A percentile compares a stretch with the other conserved stretches of the same genome.
Conservation (phyloP, 306 rosid species). For the Quillaja saponaria region DNA sequence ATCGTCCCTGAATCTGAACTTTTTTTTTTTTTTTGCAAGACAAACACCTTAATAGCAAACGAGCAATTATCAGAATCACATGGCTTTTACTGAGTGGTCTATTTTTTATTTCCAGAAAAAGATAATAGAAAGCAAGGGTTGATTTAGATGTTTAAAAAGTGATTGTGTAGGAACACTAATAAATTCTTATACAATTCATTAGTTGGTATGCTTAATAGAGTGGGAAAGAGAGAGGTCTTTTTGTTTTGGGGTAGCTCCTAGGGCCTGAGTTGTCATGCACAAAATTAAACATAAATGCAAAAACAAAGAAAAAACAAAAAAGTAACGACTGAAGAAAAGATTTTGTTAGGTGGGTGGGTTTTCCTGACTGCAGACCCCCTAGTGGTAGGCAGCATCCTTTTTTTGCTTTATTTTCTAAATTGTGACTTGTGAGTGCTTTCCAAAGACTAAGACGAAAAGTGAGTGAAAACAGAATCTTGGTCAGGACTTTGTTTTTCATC, state of each 20-base stretch:
- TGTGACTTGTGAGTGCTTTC: conserved; percentile 49
- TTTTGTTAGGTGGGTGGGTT: conserved; percentile 44
- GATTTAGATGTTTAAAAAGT: conserved; percentile 2
- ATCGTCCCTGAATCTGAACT: conserved; percentile 9
- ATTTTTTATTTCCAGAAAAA: conserved; percentile 6
- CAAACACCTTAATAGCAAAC: conserved; percentile 5
- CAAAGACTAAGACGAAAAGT: conserved; percentile 40
- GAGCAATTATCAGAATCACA: conserved; percentile 23
- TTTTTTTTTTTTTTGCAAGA: too few species aligned
- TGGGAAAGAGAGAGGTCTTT: conserved; percentile 47
- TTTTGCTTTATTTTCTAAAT: conserved; percentile 40
- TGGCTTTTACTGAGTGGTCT: conserved; percentile 26
- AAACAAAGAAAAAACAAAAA: conserved; percentile 41
- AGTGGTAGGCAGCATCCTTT: conserved; percentile 61
- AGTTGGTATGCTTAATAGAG: conserved; percentile 34
- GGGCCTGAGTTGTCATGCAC: conserved; percentile 30
- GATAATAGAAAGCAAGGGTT: conserved; percentile 14
- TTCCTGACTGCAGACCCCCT: conserved; percentile 56
- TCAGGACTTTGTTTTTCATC: conserved; percentile 29
- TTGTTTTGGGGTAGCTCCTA: conserved; percentile 29
- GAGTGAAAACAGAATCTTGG: conserved; percentile 41
- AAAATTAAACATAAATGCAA: conserved; percentile 38
- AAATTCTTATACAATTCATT: too few species aligned
- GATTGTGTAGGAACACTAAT: neutral
- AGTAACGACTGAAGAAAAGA: conserved; percentile 25